Evolutionary conservation across 768 basidiomycete genomes (phyloP), one percentile per base, ranked within the genome.

Genomic region (Hygrocybe punicea): DNA sequence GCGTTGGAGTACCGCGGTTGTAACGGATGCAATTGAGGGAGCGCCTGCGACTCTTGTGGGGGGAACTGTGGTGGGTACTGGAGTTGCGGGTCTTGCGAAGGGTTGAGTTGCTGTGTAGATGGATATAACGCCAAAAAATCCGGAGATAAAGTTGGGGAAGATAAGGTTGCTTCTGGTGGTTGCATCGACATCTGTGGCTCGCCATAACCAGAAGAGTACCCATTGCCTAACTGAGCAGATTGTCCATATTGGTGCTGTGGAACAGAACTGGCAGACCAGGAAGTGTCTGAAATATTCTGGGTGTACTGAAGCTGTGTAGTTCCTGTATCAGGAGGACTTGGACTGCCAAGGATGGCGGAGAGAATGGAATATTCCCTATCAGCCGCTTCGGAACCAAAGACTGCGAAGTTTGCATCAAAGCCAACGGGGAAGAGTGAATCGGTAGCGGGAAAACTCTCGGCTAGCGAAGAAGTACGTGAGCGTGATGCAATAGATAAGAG

Each of bases 361-460:
- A 98, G 83, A 62, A 97, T 96, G 48, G 92, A 92, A 72, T 97
- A 98, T 68, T 98, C 96, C 59, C 93, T 78, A 68, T 94, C 94
- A 21, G 93, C 93, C 8, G 91, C 92, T 69, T 94, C 91, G 45
- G 91, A 93, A 51, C 87, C 89, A 71, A 94, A 93, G 11, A 17
- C 45, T 13, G 83, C 64, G 69, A 79, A 81, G 64, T 76, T 76
- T 50, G 86, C 76, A 67, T 87, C 83, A 66, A 87, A 86, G 13
- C 82, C 62, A 14, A 80, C 70, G 59, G 81, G 77, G 67, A 86
- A 83, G 59, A 91, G 75, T 7, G 83, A 75, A 58, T 91, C 86
- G 54, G 72, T 71, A 53, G 81, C 76, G 35, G 79, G 63, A 66
- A 82, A 82, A 0, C 81, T 69, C 51, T 84, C 84, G 46, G 79